phyloP scores from a whole-genome alignment of 208 protist species.

The Sergeia podlipaevii region DNA sequence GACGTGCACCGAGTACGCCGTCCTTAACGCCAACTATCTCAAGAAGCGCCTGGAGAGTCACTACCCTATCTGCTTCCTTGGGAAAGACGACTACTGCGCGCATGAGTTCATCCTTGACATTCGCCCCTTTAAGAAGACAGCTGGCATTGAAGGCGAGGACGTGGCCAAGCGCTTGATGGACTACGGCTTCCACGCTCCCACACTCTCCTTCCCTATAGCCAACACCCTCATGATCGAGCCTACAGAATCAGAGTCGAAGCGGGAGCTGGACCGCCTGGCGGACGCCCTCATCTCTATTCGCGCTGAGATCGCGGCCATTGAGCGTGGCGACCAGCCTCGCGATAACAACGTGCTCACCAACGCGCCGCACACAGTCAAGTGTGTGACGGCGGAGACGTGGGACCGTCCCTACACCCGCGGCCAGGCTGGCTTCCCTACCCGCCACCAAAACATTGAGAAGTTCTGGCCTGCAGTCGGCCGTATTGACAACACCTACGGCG shows the following conservation, averaged over 20 bases:
- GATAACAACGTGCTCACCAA: slow-evolving; percentile 97
- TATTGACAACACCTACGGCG: slow-evolving; percentile 96
- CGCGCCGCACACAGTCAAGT: slow-evolving; percentile 94
- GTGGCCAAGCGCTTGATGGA: slow-evolving; percentile 98
- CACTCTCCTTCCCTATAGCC: slow-evolving; percentile 91
- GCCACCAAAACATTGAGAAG: slow-evolving; percentile 83
- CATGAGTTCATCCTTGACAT: slow-evolving; percentile 99
- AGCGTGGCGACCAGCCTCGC: slow-evolving; percentile 76
- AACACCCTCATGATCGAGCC: slow-evolving; percentile 98
- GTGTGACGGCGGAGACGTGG: slow-evolving; percentile 87
- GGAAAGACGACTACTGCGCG: slow-evolving; percentile 74
- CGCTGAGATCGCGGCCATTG: slow-evolving; percentile 94
- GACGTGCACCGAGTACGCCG: slow-evolving; percentile 92
- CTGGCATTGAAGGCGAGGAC: slow-evolving; percentile 94
- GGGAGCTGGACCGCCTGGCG: slow-evolving; percentile 94
- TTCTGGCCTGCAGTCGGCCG: slow-evolving; percentile 94
- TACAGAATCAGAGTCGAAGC: slow-evolving; percentile 96
- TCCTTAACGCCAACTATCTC: slow-evolving; percentile 99
- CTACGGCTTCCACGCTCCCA: slow-evolving; percentile 97
- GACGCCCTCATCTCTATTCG: slow-evolving; percentile 96
- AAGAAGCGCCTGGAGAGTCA: slow-evolving; percentile 90
- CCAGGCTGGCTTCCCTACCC: slow-evolving; percentile 92
- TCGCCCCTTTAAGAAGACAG: slow-evolving; percentile 90
- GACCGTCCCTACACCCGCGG: slow-evolving; percentile 91
- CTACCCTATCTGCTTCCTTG: slow-evolving; percentile 94